Conservation (phyloP, 116 monocot genomes). For the Papilionanthe hybrid region DNA sequence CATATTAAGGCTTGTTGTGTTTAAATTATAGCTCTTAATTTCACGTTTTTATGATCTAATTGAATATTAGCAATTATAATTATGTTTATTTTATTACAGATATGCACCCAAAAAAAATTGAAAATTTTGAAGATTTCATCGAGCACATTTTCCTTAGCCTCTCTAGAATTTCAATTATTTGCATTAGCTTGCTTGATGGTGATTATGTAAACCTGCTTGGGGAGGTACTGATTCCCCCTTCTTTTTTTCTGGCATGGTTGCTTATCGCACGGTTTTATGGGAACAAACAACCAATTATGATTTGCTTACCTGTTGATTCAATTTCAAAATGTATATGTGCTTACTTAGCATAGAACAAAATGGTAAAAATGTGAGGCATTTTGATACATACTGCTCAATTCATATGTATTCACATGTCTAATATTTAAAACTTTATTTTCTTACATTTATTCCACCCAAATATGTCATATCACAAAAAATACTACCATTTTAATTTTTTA, state of each 20-base stretch:
- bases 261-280: constrained; percentile 57
- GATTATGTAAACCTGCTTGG: constrained; percentile 57
- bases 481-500: no score
- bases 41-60: neutral
- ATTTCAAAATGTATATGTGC: constrained; percentile 40
- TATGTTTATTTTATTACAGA: constrained; percentile 24
- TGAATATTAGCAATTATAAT: neutral
- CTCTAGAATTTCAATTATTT: constrained; percentile 29
- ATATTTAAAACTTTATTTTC: no score
- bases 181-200: constrained; percentile 69
- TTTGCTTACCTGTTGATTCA: constrained; percentile 61
- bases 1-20: neutral
- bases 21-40: neutral
- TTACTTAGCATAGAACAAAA: neutral
- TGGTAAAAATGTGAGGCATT: no score
- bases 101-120: constrained; percentile 42
- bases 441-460: no score
- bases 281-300: constrained; percentile 39
- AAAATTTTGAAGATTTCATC: constrained; percentile 60
- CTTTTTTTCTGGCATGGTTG: constrained; percentile 71
- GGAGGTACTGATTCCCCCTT: constrained; percentile 51
- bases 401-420: no score
- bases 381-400: no score
- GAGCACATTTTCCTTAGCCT: constrained; percentile 25
- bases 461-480: no score